These are phyloP conservation scores for Zoysia pacifica DNA, from an alignment of 176 grass and related monocot species.

Conservation along the genomic window DNA sequence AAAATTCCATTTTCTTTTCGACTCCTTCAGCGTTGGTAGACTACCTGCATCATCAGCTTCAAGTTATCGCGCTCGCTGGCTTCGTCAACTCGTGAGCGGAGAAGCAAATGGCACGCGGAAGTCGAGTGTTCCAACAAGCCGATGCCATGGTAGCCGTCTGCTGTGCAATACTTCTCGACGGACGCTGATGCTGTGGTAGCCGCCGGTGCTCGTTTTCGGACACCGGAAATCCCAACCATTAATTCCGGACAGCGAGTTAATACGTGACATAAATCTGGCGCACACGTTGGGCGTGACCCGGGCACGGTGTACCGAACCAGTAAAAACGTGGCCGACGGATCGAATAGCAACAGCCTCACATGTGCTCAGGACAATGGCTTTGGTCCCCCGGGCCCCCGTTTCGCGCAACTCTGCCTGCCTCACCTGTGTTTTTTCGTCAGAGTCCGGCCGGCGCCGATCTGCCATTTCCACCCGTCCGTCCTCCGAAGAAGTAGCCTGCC, in stretches of 20 bases:
- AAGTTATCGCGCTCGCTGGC: no score
- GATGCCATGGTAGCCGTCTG: neutral
- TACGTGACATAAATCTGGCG: slow-evolving; percentile 46
- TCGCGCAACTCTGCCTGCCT: neutral
- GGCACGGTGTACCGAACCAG: neutral
- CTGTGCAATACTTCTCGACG: neutral
- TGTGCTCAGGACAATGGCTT: neutral
- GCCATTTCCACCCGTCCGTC: neutral
- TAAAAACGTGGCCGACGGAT: slow-evolving; percentile 2
- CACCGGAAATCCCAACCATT: slow-evolving; percentile 30
- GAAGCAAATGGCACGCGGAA: neutral
- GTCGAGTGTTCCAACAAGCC: neutral
- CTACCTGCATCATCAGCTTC: neutral
- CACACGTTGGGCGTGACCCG: slow-evolving; percentile 45
- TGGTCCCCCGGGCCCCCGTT: neutral
- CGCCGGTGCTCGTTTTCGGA: neutral
- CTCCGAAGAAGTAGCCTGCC: neutral
- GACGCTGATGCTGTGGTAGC: neutral
- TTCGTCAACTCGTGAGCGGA: no score
- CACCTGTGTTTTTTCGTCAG: neutral
- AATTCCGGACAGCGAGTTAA: slow-evolving; percentile 36
- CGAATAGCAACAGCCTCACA: slow-evolving; percentile 6
- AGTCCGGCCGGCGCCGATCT: neutral
- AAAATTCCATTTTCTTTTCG: neutral
- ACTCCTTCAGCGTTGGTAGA: neutral